These are phyloP conservation scores for Xylariaceae sp. DNA, from an alignment of 2,329 filamentous ascomycete genomes.

Conservation along the genomic window DNA sequence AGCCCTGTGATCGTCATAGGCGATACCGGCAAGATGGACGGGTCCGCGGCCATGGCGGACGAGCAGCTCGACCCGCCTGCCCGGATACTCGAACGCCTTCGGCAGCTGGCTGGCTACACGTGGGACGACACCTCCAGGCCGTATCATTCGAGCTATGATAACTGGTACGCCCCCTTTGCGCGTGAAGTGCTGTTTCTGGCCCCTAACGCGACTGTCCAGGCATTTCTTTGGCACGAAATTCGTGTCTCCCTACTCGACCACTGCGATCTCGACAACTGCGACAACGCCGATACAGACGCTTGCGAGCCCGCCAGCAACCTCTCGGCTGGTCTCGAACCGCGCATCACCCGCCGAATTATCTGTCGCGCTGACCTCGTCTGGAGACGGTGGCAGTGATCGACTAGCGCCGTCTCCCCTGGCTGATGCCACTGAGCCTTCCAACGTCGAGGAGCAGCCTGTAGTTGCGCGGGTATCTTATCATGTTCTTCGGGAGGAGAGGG, in stretches of 20 bases:
- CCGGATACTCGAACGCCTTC: conserved; percentile 64
- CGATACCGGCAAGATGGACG: conserved; percentile 37
- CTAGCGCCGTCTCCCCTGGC: conserved; percentile 27
- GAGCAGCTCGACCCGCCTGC: conserved; percentile 56
- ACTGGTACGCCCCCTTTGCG: conserved; percentile 58
- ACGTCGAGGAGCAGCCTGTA: conserved; percentile 54
- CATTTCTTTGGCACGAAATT: conserved; percentile 60
- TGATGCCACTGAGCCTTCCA: conserved; percentile 40
- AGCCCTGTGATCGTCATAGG: conserved; percentile 6
- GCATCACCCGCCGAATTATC: conserved; percentile 35
- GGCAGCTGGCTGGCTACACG: conserved; percentile 64
- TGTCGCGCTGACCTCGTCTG: conserved; percentile 27
- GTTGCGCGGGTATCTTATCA: conserved; percentile 79
- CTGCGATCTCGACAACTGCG: conserved; percentile 38
- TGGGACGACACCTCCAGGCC: conserved; percentile 61
- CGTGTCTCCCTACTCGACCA: conserved; percentile 40
- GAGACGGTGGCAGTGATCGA: conserved; percentile 32
- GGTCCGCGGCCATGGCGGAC: conserved; percentile 40
- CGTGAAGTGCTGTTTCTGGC: conserved; percentile 2
- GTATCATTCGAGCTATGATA: conserved; percentile 70
- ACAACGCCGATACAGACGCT: conserved; percentile 38
- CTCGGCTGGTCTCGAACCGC: conserved; percentile 36
- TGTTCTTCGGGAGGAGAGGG: conserved; percentile 73
- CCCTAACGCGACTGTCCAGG: conserved; percentile 29
- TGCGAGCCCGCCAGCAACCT: conserved; percentile 35